Conservation (phyloP, 306 rosid species). For the Lathyrus sativus region DNA sequence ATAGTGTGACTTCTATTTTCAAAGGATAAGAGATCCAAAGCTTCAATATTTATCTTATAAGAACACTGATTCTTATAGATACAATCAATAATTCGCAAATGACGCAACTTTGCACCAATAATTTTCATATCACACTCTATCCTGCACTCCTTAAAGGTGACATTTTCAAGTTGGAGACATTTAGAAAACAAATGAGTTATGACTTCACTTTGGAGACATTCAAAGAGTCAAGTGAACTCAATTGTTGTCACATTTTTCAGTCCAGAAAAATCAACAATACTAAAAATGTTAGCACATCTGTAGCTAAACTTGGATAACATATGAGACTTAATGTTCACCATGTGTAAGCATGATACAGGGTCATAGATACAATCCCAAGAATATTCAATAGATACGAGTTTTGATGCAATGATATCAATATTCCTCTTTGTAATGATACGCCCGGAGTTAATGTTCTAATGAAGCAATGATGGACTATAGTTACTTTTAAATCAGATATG, state of each 20-base stretch:
- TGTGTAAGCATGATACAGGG: too few species aligned
- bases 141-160: not conserved
- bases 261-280: not conserved
- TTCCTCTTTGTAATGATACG: too few species aligned
- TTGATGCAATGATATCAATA: too few species aligned
- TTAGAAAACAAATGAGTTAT: not conserved
- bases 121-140: not conserved
- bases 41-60: not conserved
- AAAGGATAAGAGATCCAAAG: not conserved
- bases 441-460: too few species aligned
- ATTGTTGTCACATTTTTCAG: not conserved
- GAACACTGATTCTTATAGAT: rapidly evolving
- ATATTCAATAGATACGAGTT: too few species aligned
- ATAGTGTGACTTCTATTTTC: not conserved
- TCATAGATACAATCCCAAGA: too few species aligned
- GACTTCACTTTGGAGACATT: not conserved
- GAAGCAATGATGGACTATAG: too few species aligned
- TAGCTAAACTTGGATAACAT: constrained; percentile 16
- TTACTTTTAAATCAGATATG: too few species aligned
- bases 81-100: not conserved
- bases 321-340: not conserved
- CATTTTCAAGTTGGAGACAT: constrained; percentile 1
- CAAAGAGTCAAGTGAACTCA: not conserved
- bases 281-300: not conserved
- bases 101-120: not conserved